Conservation (phyloP, 2,329 filamentous ascomycete species). For the Fusarium ambrosium region DNA sequence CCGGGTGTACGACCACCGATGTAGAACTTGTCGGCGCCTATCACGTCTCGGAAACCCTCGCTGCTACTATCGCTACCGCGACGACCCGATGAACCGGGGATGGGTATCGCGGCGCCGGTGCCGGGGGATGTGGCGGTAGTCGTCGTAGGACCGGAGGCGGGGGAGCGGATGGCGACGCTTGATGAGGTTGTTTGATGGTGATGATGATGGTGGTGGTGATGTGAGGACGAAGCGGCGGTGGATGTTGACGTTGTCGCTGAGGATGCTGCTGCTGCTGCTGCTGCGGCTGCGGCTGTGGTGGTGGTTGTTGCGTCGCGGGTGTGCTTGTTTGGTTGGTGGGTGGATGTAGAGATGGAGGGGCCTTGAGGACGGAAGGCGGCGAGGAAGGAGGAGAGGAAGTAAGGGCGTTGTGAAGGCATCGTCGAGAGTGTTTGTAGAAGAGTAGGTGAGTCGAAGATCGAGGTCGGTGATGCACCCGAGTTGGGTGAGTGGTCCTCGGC, state of each 20-base stretch:
- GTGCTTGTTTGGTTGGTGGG: constrained; percentile 55
- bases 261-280: constrained; percentile 31
- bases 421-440: constrained; percentile 1
- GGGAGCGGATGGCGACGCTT: constrained; percentile 49
- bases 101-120: constrained; percentile 55
- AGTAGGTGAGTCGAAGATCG: neutral
- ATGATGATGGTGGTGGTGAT: constrained; percentile 38
- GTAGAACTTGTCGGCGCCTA: constrained; percentile 84
- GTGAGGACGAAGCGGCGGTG: constrained; percentile 40
- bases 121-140: constrained; percentile 36
- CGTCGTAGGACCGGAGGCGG: constrained; percentile 38
- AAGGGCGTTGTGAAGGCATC: constrained; percentile 68
- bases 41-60: constrained; percentile 80
- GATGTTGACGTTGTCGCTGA: constrained; percentile 43
- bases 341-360: constrained; percentile 51
- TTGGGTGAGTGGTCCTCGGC: constrained; percentile 5
- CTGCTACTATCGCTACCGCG: constrained; percentile 81
- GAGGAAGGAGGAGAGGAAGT: constrained; percentile 69
- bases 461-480: neutral
- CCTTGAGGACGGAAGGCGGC: constrained; percentile 65
- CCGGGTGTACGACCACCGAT: constrained; percentile 81
- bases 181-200: constrained; percentile 45
- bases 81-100: constrained; percentile 59
- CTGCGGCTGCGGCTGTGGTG: constrained; percentile 34
- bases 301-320: constrained; percentile 47